These are phyloP conservation scores for Neurospora sp. DNA, from an alignment of 495 filamentous ascomycete species.

Conservation along the genomic window DNA sequence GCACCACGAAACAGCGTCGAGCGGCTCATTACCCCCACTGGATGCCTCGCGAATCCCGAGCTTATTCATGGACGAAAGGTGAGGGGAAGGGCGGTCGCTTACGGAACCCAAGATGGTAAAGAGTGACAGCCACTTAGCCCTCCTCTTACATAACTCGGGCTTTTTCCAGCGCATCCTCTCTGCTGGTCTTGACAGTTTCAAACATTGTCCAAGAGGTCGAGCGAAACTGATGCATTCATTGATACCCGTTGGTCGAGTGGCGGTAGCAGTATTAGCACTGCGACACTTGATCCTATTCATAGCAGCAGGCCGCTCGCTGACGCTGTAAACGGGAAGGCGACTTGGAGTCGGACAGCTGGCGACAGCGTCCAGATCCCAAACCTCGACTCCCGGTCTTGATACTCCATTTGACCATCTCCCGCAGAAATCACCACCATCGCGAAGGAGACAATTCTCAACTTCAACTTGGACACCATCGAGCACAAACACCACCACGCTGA, in stretches of 20 bases:
- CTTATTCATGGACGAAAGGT: neutral
- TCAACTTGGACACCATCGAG: neutral
- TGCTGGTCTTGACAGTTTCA: neutral
- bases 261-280: no score
- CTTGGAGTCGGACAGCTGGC: neutral
- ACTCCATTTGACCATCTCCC: neutral
- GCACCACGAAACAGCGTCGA: neutral
- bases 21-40: neutral
- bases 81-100: neutral
- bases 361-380: neutral
- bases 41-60: neutral
- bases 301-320: neutral
- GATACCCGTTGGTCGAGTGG: no score
- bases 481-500: conserved; percentile 1
- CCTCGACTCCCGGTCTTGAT: neutral
- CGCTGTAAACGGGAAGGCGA: neutral
- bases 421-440: neutral
- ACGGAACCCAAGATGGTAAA: neutral
- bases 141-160: neutral
- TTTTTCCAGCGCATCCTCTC: neutral
- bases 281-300: neutral
- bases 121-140: neutral
- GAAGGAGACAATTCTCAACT: neutral
- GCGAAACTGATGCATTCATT: neutral
- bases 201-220: neutral